Evolutionary conservation across 345 rosid species (phyloP).

Genomic region (Eutrema japonicum): DNA sequence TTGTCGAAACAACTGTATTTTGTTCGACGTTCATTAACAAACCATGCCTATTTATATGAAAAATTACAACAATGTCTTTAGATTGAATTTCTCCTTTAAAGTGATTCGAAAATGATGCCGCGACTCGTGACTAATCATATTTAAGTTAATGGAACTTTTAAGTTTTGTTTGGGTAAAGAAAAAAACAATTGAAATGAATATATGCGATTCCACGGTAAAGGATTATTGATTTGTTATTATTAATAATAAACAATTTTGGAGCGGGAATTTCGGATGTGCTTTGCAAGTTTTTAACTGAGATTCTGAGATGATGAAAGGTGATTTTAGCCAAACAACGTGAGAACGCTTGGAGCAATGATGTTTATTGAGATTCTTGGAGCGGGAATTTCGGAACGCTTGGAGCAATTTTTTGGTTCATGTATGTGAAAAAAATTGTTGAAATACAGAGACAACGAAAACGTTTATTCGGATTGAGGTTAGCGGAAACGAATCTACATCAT

Average conservation of each 20-base stretch:
- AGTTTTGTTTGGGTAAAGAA: slow-evolving; percentile 15
- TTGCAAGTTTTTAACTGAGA: background rate
- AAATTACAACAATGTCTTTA: slow-evolving; percentile 19
- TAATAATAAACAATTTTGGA: background rate
- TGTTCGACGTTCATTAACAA: background rate
- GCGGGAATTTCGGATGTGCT: background rate
- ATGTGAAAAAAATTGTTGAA: no score
- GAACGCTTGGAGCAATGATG: no score
- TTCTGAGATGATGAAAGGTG: background rate
- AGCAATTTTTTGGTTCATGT: no score
- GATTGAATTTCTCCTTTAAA: background rate
- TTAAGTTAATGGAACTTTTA: slow-evolving; percentile 24
- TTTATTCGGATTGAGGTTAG: no score
- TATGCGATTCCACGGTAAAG: slow-evolving; percentile 11
- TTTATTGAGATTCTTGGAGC: background rate
- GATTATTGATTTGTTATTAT: background rate
- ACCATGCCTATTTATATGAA: background rate
- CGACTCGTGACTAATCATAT: slow-evolving; percentile 28
- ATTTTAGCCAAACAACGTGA: no score
- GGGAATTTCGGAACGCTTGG: no score
- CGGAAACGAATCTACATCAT: no score
- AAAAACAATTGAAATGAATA: slow-evolving; percentile 7
- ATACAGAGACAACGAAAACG: no score
- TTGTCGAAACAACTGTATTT: slow-evolving; percentile 11
- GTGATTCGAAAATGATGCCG: slow-evolving; percentile 24